phyloP scores from a whole-genome alignment of 805 yeast species.

The Suhomyces sp. region DNA sequence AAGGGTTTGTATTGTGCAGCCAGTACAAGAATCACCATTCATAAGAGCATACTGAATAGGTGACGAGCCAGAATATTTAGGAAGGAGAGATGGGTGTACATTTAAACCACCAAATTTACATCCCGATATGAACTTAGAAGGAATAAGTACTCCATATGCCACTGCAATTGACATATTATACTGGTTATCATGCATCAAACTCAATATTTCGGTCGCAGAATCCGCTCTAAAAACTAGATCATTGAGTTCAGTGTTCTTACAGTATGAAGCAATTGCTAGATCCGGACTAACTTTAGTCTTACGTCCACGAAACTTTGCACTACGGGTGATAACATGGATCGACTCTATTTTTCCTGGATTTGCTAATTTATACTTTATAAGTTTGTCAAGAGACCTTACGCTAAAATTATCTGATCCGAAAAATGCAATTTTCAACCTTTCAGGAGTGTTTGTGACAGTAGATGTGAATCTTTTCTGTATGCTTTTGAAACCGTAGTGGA shows the following conservation, averaged over 20 bases:
- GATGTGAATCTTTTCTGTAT: background rate
- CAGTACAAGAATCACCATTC: slow-evolving; percentile 60
- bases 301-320: slow-evolving; percentile 64
- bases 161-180: slow-evolving; percentile 83
- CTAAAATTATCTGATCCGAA: slow-evolving; percentile 81
- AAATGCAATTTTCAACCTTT: slow-evolving; percentile 47
- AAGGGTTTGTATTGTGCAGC: slow-evolving; percentile 85
- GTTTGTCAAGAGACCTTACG: slow-evolving; percentile 46
- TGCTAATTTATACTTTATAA: slow-evolving; percentile 21
- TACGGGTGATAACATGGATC: slow-evolving; percentile 62
- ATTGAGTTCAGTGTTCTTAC: background rate
- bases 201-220: slow-evolving; percentile 34
- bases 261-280: slow-evolving; percentile 48
- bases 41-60: slow-evolving; percentile 81
- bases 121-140: slow-evolving; percentile 48
- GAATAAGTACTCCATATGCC: slow-evolving; percentile 83
- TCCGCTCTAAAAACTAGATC: slow-evolving; percentile 51
- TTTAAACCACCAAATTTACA: slow-evolving; percentile 71
- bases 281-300: slow-evolving; percentile 44
- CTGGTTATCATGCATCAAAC: slow-evolving; percentile 14
- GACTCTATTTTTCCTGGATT: slow-evolving; percentile 22
- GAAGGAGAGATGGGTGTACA: slow-evolving; percentile 89
- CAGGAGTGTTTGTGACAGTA: background rate
- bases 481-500: background rate
- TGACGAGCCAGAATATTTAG: slow-evolving; percentile 80